phyloP scores from a whole-genome alignment of 139 green algal species.

The Ettlia oleoabundans region DNA sequence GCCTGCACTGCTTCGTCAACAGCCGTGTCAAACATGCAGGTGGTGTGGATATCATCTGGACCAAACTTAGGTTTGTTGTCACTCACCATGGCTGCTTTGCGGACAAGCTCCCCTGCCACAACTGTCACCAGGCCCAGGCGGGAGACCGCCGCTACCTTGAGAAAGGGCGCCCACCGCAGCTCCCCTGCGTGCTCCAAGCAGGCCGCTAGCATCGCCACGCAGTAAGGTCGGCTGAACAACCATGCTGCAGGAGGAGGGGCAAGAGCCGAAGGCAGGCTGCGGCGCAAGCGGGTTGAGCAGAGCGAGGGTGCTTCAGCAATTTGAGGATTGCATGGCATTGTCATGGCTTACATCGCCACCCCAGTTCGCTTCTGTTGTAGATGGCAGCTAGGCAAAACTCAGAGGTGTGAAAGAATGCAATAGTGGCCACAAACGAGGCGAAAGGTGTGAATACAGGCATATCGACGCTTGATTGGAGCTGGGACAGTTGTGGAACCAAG shows the following conservation, averaged over 20 bases:
- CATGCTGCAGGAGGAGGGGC: slow-evolving; percentile 39
- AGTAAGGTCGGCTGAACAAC: slow-evolving; percentile 66
- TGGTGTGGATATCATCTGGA: too few species aligned
- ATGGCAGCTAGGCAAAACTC: slow-evolving; percentile 68
- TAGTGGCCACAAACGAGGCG: slow-evolving; percentile 8
- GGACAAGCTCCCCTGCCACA: slow-evolving; percentile 61
- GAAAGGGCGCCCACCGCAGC: neutral
- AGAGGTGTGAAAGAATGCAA: slow-evolving; percentile 72
- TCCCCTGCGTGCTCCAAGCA: slow-evolving; percentile 54
- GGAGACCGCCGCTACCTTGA: slow-evolving; percentile 42
- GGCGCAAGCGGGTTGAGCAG: neutral
- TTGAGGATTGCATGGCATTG: neutral
- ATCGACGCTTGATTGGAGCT: too few species aligned
- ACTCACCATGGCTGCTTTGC: slow-evolving; percentile 73
- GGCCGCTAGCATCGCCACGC: slow-evolving; percentile 56
- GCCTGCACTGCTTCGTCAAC: too few species aligned
- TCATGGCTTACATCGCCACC: slow-evolving; percentile 56
- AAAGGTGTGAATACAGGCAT: slow-evolving; percentile 28
- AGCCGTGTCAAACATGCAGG: too few species aligned
- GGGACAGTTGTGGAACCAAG: too few species aligned
- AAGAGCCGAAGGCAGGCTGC: neutral
- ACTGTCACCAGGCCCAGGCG: slow-evolving; percentile 56
- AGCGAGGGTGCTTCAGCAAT: neutral
- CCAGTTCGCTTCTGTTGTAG: slow-evolving; percentile 61
- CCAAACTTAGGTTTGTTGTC: too few species aligned